phyloP scores from a whole-genome alignment of 306 rosid genomes.

The Gastrolobium villosum region DNA sequence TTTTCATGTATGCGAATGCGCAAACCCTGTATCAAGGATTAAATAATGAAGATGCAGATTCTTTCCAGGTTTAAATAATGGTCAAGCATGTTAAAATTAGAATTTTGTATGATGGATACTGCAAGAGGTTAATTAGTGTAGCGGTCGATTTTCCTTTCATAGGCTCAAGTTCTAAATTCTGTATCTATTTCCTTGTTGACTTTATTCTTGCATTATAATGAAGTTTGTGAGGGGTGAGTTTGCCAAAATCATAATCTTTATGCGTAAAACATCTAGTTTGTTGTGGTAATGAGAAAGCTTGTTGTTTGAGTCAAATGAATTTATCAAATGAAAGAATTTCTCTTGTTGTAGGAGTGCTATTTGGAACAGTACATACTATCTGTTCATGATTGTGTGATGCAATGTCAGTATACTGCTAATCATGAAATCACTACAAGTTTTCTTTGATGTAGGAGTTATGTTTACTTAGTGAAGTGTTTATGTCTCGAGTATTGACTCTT shows the following conservation, averaged over 20 bases:
- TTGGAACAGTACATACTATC: background rate
- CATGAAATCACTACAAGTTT: background rate
- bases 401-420: conserved; percentile 16
- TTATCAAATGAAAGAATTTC: background rate
- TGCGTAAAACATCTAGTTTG: background rate
- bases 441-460: conserved; percentile 9
- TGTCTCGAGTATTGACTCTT: conserved; percentile 28
- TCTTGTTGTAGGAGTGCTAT: background rate
- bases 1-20: background rate
- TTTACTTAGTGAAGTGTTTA: conserved; percentile 14
- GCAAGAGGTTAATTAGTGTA: background rate
- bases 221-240: background rate
- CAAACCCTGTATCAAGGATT: background rate
- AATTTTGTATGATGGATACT: conserved; percentile 2
- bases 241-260: background rate
- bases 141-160: background rate
- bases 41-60: background rate
- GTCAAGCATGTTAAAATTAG: background rate
- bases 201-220: background rate
- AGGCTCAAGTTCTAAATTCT: conserved; percentile 3
- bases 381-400: conserved; percentile 4
- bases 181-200: background rate
- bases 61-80: conserved; percentile 9
- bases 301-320: background rate
- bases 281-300: conserved; percentile 2